phyloP scores from a whole-genome alignment of 257 asterid genomes.

The Cynanchum wilfordii region DNA sequence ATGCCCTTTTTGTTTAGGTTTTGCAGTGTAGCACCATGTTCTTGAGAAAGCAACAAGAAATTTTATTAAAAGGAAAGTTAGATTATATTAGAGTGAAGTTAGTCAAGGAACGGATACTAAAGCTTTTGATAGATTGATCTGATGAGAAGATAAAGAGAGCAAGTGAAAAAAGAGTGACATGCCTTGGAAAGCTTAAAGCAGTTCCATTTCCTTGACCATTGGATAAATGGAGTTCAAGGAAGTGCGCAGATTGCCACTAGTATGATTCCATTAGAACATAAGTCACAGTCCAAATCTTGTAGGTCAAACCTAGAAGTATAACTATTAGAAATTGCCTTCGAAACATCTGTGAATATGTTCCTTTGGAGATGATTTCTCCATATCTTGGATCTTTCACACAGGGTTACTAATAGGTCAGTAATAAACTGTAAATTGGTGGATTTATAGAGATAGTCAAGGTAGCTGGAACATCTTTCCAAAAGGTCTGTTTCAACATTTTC shows the following conservation, averaged over 20 bases:
- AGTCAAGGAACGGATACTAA: neutral
- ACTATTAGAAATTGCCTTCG: too few relatives aligned
- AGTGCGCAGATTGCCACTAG: neutral
- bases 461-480: too few relatives aligned
- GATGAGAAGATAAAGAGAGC: neutral
- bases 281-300: neutral
- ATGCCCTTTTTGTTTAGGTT: slow-evolving; percentile 2
- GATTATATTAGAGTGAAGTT: neutral
- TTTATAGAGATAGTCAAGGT: too few relatives aligned
- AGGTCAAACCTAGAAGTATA: too few relatives aligned
- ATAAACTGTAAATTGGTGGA: neutral
- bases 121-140: neutral
- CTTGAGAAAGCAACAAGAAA: neutral
- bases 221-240: neutral
- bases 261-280: neutral
- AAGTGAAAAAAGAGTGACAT: neutral
- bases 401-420: too few relatives aligned
- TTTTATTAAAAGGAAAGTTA: neutral
- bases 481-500: neutral
- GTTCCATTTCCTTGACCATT: neutral
- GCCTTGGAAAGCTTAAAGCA: neutral
- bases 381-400: too few relatives aligned
- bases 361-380: too few relatives aligned
- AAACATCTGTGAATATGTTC: too few relatives aligned
- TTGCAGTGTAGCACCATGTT: slow-evolving; percentile 2